These are phyloP conservation scores for Zalerion maritima DNA, from an alignment of 495 filamentous ascomycete genomes.

Conservation along the genomic window DNA sequence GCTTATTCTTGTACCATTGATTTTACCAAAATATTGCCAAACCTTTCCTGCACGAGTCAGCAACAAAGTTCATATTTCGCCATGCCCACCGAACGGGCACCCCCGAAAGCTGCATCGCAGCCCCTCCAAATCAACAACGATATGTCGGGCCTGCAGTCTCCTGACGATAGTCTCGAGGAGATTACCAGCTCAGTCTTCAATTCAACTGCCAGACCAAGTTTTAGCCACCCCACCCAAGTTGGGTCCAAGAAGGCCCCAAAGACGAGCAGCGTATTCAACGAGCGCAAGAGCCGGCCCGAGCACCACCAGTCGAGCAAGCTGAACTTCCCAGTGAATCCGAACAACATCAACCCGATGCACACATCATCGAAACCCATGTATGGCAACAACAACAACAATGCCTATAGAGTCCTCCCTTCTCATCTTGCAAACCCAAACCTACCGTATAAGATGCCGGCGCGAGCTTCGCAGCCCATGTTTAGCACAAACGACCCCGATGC, in stretches of 20 bases:
- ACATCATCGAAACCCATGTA: neutral
- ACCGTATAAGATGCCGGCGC: conserved; percentile 16
- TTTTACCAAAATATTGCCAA: too few species aligned
- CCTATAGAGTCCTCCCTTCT: conserved; percentile 22
- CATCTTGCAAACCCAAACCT: conserved; percentile 11
- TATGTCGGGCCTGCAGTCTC: conserved; percentile 4
- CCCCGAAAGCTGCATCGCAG: conserved; percentile 15
- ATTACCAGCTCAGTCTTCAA: neutral
- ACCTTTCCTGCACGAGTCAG: too few species aligned
- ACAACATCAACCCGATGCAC: neutral
- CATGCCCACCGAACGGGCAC: conserved; percentile 20
- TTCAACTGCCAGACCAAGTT: conserved; percentile 3
- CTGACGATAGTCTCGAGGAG: neutral
- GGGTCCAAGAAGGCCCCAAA: conserved; percentile 9
- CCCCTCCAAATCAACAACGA: conserved; percentile 10
- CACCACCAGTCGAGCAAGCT: too few species aligned
- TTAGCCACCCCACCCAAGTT: conserved; percentile 18
- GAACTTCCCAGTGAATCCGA: neutral
- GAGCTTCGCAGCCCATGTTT: conserved; percentile 23
- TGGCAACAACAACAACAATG: conserved; percentile 19
- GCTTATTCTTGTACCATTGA: too few species aligned
- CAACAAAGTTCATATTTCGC: too few species aligned
- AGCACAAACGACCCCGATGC: conserved; percentile 12
- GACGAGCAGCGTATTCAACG: conserved; percentile 26
- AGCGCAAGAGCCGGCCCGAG: conserved; percentile 30